Percentiles rank a stretch among this genome's conserved stretches.
These are phyloP conservation scores for Aspergillus ostianus DNA, from an alignment of 495 filamentous ascomycete genomes.

Conservation along the genomic window DNA sequence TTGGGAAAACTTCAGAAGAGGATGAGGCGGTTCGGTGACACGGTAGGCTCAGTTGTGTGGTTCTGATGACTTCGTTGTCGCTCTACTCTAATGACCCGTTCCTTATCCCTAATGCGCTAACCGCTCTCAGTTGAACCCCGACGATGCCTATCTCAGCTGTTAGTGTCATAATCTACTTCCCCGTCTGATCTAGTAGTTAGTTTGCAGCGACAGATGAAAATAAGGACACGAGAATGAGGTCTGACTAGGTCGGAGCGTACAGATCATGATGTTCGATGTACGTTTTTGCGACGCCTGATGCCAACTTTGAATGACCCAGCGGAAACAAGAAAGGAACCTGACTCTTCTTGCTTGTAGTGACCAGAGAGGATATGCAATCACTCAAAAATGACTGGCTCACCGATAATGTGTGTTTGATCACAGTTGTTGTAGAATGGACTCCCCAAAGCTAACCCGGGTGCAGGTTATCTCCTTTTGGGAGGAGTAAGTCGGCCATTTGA, in stretches of 20 bases:
- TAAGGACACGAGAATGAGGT: background rate
- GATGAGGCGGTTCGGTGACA: constrained; percentile 44
- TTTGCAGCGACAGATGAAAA: background rate
- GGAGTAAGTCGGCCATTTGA: constrained; percentile 60
- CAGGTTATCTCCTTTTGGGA: constrained; percentile 91
- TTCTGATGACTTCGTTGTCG: background rate
- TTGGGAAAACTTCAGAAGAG: constrained; percentile 41
- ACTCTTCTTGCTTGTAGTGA: constrained; percentile 52
- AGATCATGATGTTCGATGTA: constrained; percentile 73
- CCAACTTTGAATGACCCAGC: background rate
- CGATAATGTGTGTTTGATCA: constrained; percentile 74
- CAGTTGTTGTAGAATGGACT: background rate
- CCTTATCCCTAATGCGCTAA: constrained; percentile 6
- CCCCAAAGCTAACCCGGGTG: constrained; percentile 17
- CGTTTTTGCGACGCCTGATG: constrained; percentile 25
- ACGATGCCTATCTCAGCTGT: constrained; percentile 74
- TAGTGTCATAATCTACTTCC: constrained; percentile 31
- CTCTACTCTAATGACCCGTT: background rate
- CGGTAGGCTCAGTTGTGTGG: constrained; percentile 23
- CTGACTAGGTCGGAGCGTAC: constrained; percentile 18
- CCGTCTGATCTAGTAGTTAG: background rate
- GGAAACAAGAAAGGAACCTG: background rate
- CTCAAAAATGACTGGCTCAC: constrained; percentile 95
- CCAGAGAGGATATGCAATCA: constrained; percentile 78
- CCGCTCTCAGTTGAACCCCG: constrained; percentile 55